Evolutionary conservation across 2,329 filamentous ascomycete species (phyloP), one percentile per base, ranked within the genome.

Genomic region (Sporothrix brasiliensis): DNA sequence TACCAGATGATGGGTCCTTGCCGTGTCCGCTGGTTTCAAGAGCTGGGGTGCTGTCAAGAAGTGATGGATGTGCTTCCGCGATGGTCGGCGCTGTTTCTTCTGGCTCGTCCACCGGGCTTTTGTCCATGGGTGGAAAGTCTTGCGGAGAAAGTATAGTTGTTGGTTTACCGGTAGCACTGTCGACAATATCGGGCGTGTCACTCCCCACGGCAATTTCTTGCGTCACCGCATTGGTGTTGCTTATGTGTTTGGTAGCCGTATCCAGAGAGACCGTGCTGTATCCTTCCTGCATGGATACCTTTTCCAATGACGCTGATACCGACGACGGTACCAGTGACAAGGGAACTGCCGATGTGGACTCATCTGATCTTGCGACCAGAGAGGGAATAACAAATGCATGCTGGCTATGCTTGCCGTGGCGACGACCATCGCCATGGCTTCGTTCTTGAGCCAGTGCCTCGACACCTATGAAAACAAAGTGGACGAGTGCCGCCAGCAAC

Each of bases 401-500:
- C 16, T 47, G 10, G 44, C 44, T 16, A 16, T 5, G 44, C 44
- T 14, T 24, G n/a, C 19, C 7, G n/a, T 7, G 21, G 14, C 24
- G 41, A 7, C 9, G 24, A 30, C 19, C 27, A 9, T 53, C 7
- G 49, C 9, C 27, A 19, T 14, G 16, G n/a, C 50, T 9, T 3
- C 39, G 47, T 27, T 27, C 27, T 16, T 27, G 19, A 6, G n/a
- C 56, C 34, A 24, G 34, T 21, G 56, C 56, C 6, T 60, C 34
- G 5, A 21, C 34, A 34, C 66, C 24, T 14, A 49, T 27, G 52
- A 68, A 14, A 9, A 14, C 21, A 21, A 41, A 49, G 21, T 34
- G 21, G 4, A n/a, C 13, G 9, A 60, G 4, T 24, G 44, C 67
- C 9, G 67, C 67, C 4, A 69, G 54, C 3, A 69, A 19, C 67